Conservation (phyloP, 768 basidiomycete species). For the Macrocybe gigantea region DNA sequence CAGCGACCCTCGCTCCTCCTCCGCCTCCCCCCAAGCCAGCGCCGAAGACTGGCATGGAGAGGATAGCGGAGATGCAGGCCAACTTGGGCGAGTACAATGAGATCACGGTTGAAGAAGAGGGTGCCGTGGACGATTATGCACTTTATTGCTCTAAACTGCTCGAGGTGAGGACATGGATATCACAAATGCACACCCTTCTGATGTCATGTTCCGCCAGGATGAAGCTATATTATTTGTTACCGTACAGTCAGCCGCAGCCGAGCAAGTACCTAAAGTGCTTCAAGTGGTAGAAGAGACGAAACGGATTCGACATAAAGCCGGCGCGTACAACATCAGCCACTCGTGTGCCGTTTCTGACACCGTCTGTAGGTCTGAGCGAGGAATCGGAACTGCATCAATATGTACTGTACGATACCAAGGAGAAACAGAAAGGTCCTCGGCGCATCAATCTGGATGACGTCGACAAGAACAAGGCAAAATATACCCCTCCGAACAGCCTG, state of each 20-base stretch:
- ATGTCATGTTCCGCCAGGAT: slow-evolving; percentile 37
- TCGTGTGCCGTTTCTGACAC: no score
- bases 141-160: slow-evolving; percentile 60
- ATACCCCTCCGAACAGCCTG: slow-evolving; percentile 63
- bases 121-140: slow-evolving; percentile 59
- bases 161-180: slow-evolving; percentile 33
- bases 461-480: slow-evolving; percentile 36
- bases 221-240: slow-evolving; percentile 79
- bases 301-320: slow-evolving; percentile 69
- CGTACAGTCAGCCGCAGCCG: slow-evolving; percentile 54
- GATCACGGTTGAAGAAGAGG: slow-evolving; percentile 63
- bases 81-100: slow-evolving; percentile 70
- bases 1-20: slow-evolving; percentile 23
- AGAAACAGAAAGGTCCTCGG: slow-evolving; percentile 46
- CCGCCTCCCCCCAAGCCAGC: slow-evolving; percentile 54
- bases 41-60: slow-evolving; percentile 60
- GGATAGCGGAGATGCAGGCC: slow-evolving; percentile 68
- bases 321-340: slow-evolving; percentile 25
- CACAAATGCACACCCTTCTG: neutral
- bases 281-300: slow-evolving; percentile 78
- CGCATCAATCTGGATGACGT: slow-evolving; percentile 66
- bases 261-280: slow-evolving; percentile 72
- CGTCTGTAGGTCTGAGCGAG: slow-evolving; percentile 31
- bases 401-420: slow-evolving; percentile 58
- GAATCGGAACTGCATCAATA: slow-evolving; percentile 70